phyloP scores from a whole-genome alignment of 2,329 filamentous ascomycete species.

The Beauveria bassiana region DNA sequence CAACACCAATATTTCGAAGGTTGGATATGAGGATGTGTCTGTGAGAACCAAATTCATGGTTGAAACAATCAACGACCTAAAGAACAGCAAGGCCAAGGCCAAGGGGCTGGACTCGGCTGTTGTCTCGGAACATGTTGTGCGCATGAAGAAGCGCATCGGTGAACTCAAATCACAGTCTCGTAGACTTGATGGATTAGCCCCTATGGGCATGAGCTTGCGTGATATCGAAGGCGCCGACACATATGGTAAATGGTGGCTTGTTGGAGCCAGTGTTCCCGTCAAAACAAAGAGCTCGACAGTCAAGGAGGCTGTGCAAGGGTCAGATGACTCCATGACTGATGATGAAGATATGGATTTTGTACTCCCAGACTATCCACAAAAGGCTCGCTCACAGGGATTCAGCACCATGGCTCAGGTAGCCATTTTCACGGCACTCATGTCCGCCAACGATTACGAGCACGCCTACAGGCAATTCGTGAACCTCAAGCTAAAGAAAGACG shows the following conservation, averaged over 20 bases:
- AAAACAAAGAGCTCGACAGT: conserved; percentile 17
- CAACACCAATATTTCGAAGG: conserved; percentile 60
- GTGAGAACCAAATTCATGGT: conserved; percentile 96
- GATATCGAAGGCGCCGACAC: conserved; percentile 81
- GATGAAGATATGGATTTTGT: conserved; percentile 39
- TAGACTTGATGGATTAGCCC: conserved; percentile 66
- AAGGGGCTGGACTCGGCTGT: conserved; percentile 62
- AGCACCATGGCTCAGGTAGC: conserved; percentile 78
- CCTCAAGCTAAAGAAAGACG: conserved; percentile 75
- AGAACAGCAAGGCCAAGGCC: conserved; percentile 85
- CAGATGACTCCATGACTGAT: conserved; percentile 25
- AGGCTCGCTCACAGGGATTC: conserved; percentile 78
- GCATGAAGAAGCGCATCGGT: conserved; percentile 83
- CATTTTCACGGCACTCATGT: conserved; percentile 91
- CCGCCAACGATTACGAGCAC: conserved; percentile 74
- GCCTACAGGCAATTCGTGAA: conserved; percentile 74
- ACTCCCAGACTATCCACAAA: conserved; percentile 60
- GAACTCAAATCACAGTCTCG: conserved; percentile 54
- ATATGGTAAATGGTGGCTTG: conserved; percentile 96
- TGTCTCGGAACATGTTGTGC: conserved; percentile 71
- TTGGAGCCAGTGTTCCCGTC: conserved; percentile 80
- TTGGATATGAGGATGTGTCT: conserved; percentile 64
- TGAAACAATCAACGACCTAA: conserved; percentile 87
- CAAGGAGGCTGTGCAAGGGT: conserved; percentile 16
- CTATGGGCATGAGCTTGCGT: conserved; percentile 69